These are phyloP conservation scores for Naganishia kalamii DNA, from an alignment of 768 basidiomycete species.

Conservation along the genomic window DNA sequence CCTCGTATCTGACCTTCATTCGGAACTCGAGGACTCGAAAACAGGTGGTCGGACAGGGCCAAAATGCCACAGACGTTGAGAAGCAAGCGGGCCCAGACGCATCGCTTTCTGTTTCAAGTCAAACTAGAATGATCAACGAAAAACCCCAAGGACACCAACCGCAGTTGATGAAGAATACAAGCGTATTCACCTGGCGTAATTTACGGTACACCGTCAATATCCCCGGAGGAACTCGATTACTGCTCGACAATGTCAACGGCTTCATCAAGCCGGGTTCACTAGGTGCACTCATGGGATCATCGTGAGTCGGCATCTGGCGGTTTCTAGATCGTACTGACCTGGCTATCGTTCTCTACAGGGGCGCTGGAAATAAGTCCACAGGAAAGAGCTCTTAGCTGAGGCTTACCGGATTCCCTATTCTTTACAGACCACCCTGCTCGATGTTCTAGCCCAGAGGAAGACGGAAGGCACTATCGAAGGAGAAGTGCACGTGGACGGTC, in stretches of 20 bases:
- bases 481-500: constrained; percentile 45
- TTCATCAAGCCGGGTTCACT: constrained; percentile 66
- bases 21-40: neutral
- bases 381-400: no score
- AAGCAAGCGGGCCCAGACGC: neutral
- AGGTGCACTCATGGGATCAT: constrained; percentile 45
- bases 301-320: no score
- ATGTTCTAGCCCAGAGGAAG: constrained; percentile 17
- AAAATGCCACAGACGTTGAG: neutral
- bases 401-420: neutral
- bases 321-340: no score
- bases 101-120: neutral
- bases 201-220: constrained; percentile 35
- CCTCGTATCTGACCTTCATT: constrained; percentile 3
- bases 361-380: no score
- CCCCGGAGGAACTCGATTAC: constrained; percentile 23
- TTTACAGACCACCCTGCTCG: constrained; percentile 44
- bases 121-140: neutral
- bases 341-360: no score
- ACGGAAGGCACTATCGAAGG: constrained; percentile 46
- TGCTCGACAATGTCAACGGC: constrained; percentile 66
- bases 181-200: constrained; percentile 45
- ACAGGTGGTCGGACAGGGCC: neutral
- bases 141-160: neutral
- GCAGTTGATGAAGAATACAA: constrained; percentile 23